A percentile compares a stretch with the other conserved stretches of the same genome.
phyloP scores from a whole-genome alignment of 345 rosid genomes.

The Arabidopsis suecica region DNA sequence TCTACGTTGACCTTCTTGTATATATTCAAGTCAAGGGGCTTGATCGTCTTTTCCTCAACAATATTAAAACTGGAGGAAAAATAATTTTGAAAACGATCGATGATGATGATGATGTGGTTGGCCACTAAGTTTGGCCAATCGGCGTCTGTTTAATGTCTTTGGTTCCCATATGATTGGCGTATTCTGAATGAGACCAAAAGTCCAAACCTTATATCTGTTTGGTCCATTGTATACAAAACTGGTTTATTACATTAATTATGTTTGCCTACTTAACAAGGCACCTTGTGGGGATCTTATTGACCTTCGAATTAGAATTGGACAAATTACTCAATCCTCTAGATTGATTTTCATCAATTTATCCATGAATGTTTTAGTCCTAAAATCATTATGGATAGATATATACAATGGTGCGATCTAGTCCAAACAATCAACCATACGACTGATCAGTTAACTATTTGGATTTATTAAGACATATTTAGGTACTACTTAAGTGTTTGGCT shows the following conservation, averaged over 20 bases:
- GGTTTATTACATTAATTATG: constrained; percentile 22
- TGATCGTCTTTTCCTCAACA: neutral
- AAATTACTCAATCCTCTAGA: constrained; percentile 7
- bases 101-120: constrained; percentile 35
- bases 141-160: constrained; percentile 34
- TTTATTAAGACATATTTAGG: neutral
- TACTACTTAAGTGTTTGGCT: constrained; percentile 11
- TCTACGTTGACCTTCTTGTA: neutral
- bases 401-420: neutral
- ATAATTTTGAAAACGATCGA: neutral
- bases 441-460: neutral
- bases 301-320: neutral
- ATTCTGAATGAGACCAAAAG: constrained; percentile 40
- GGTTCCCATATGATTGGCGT: constrained; percentile 41
- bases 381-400: neutral
- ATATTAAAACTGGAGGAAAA: constrained; percentile 9
- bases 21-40: constrained; percentile 20
- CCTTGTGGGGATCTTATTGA: constrained; percentile 40
- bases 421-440: neutral
- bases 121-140: constrained; percentile 38
- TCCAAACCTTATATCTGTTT: constrained; percentile 11
- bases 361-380: neutral
- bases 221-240: constrained; percentile 25
- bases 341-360: constrained; percentile 1
- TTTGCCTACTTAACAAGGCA: constrained; percentile 42